These are phyloP conservation scores for Tritrichomonas foetus DNA, from an alignment of 208 protist species.

Conservation along the genomic window DNA sequence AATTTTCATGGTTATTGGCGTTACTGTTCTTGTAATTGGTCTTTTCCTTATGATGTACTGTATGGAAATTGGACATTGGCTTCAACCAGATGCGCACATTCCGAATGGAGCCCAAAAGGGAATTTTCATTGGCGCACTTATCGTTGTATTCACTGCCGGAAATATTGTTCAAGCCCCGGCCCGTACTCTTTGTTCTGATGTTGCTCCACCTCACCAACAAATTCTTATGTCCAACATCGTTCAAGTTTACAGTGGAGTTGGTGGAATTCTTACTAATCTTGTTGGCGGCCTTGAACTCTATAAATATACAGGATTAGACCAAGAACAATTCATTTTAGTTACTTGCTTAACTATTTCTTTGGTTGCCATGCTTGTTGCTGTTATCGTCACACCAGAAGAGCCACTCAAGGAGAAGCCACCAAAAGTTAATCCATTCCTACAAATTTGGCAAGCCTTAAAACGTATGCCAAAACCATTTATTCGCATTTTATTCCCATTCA, in stretches of 20 bases:
- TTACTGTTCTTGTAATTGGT: background rate
- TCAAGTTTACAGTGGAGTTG: background rate
- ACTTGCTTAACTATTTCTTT: background rate
- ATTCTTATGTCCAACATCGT: background rate
- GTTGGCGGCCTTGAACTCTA: background rate
- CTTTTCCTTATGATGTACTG: background rate
- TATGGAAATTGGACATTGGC: background rate
- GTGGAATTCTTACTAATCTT: background rate
- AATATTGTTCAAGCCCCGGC: background rate
- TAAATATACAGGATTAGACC: background rate
- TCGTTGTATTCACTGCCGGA: background rate
- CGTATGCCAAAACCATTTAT: constrained; percentile 4
- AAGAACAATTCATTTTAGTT: background rate
- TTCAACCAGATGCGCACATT: too few species aligned
- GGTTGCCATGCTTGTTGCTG: background rate
- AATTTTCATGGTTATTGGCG: background rate
- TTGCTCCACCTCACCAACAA: background rate
- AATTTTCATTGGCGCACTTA: background rate
- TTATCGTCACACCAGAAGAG: background rate
- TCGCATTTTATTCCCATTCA: background rate
- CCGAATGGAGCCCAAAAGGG: too few species aligned
- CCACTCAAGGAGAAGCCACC: background rate
- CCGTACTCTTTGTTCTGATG: background rate
- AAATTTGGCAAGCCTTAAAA: background rate
- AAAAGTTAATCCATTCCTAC: background rate